Percentiles rank a stretch among this genome's conserved stretches.
Evolutionary conservation across 2,329 filamentous ascomycete species (phyloP).

Genomic region (Penicillium sp.): DNA sequence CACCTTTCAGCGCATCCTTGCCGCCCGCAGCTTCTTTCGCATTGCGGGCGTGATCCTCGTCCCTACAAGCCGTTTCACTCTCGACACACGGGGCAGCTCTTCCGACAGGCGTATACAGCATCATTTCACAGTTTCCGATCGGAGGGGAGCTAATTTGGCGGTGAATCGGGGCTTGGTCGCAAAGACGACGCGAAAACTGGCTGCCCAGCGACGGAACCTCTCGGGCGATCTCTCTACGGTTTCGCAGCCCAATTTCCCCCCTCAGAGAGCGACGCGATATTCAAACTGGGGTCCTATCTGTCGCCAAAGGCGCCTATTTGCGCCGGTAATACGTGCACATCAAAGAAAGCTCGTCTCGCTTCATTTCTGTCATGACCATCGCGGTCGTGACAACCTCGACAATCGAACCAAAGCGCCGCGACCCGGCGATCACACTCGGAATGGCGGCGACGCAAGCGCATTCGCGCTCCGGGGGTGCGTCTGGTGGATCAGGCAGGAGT

Average conservation of each 20-base stretch:
- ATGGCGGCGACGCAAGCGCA: conserved; percentile 37
- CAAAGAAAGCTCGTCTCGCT: conserved; percentile 23
- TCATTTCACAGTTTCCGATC: neutral
- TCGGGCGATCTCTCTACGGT: neutral
- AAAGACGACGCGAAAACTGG: conserved; percentile 7
- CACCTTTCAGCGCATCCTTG: conserved; percentile 18
- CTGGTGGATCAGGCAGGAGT: conserved; percentile 17
- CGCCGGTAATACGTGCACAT: conserved; percentile 19
- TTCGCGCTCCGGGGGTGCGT: conserved; percentile 28
- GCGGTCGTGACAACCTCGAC: conserved; percentile 31
- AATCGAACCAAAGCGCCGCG: conserved; percentile 33
- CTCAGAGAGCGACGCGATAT: conserved; percentile 3
- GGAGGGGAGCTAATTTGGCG: neutral
- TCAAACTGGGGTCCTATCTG: neutral
- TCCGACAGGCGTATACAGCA: neutral
- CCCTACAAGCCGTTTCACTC: neutral
- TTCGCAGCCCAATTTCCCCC: neutral
- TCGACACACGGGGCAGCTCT: neutral
- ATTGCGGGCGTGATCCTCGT: conserved; percentile 10
- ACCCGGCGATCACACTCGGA: conserved; percentile 32
- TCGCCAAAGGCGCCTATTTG: conserved; percentile 8
- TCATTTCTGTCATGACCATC: conserved; percentile 33
- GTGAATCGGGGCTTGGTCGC: conserved; percentile 1
- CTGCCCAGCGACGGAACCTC: conserved; percentile 1
- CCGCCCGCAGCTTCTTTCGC: conserved; percentile 15